A percentile compares a stretch with the other conserved stretches of the same genome.
Conservation (phyloP, 2,329 filamentous ascomycete species). For the Pyricularia grisea region DNA sequence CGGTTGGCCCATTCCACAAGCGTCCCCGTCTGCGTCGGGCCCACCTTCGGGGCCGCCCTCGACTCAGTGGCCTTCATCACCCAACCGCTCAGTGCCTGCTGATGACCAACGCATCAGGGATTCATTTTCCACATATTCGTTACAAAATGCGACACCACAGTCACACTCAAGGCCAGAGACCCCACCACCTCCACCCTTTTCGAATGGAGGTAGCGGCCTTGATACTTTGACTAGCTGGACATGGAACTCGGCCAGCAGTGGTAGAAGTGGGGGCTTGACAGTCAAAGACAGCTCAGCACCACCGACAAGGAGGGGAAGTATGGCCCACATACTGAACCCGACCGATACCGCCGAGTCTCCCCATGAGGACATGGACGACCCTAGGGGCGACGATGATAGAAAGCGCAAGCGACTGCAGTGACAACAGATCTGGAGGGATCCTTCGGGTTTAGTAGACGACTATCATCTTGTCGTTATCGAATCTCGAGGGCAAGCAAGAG, state of each 20-base stretch:
- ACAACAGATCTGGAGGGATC: not conserved
- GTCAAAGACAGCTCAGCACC: constrained; percentile 47
- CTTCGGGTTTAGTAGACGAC: not conserved
- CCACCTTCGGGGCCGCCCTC: constrained; percentile 42
- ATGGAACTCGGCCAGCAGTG: constrained; percentile 37
- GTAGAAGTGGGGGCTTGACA: constrained; percentile 35
- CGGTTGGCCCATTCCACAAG: constrained; percentile 56
- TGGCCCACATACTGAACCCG: constrained; percentile 55
- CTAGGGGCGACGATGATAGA: constrained; percentile 45
- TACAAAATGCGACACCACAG: constrained; percentile 23
- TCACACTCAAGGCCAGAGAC: constrained; percentile 39
- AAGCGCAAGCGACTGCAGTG: constrained; percentile 53
- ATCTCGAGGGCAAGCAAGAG: not conserved
- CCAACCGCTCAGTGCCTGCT: constrained; percentile 30
- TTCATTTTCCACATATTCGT: constrained; percentile 45
- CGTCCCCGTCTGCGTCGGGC: constrained; percentile 50
- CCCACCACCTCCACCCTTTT: constrained; percentile 40
- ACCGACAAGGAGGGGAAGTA: constrained; percentile 47
- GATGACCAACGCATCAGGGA: constrained; percentile 49
- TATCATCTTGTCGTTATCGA: not conserved
- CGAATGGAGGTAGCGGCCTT: constrained; percentile 27
- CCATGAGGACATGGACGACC: constrained; percentile 43
- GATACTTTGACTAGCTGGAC: constrained; percentile 47
- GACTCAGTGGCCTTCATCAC: constrained; percentile 45
- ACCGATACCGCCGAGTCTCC: constrained; percentile 46